Evolutionary conservation across 108 stramenopile genomes (phyloP).

Genomic region (Fragilariopsis cylindrus): DNA sequence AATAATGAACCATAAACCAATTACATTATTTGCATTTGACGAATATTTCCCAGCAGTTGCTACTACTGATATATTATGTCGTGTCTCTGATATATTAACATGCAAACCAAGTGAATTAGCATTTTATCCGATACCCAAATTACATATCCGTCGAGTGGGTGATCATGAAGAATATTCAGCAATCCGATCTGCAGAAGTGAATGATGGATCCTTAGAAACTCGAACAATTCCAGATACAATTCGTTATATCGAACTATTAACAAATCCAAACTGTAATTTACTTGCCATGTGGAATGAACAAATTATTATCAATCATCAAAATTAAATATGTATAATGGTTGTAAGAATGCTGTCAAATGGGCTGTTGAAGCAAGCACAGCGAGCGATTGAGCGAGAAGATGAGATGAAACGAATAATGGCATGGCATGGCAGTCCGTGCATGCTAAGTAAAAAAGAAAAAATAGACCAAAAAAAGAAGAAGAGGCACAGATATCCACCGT

Average conservation of each 20-base stretch:
- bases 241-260: constrained; percentile 71
- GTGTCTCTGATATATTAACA: constrained; percentile 83
- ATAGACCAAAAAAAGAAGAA: too few species aligned
- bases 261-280: constrained; percentile 48
- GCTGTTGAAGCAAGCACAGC: constrained; percentile 29
- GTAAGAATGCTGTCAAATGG: constrained; percentile 76
- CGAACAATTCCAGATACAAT: constrained; percentile 74
- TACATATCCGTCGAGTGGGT: constrained; percentile 91
- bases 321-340: constrained; percentile 82
- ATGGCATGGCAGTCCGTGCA: too few species aligned
- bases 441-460: too few species aligned
- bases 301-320: constrained; percentile 64
- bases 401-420: too few species aligned
- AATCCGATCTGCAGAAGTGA: constrained; percentile 79
- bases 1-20: constrained; percentile 56
- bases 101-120: constrained; percentile 92
- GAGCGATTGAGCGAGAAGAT: neutral
- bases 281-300: constrained; percentile 73
- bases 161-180: constrained; percentile 93
- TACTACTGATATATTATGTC: constrained; percentile 87
- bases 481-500: too few species aligned
- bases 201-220: constrained; percentile 88
- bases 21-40: constrained; percentile 83
- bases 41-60: constrained; percentile 93
- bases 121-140: constrained; percentile 89